A percentile compares a stretch with the other conserved stretches of the same genome.
These are phyloP conservation scores for Basidiobolus meristosporus DNA, from an alignment of 371 early-diverging fungal genomes.

Conservation along the genomic window DNA sequence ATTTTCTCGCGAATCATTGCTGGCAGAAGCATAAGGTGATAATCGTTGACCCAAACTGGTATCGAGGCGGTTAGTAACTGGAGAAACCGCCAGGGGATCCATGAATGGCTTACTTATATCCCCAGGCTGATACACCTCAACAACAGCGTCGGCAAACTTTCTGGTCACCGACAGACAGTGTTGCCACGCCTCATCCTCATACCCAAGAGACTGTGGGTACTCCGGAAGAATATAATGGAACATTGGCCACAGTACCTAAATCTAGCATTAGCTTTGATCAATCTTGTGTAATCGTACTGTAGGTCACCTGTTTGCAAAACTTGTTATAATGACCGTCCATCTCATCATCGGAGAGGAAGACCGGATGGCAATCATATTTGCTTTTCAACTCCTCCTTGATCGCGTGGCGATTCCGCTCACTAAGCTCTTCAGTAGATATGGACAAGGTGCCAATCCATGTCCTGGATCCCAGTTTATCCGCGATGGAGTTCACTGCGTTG, in stretches of 20 bases:
- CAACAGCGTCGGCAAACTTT: conserved; percentile 59
- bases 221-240: conserved; percentile 89
- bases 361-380: conserved; percentile 50
- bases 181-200: conserved; percentile 49
- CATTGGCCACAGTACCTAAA: conserved; percentile 81
- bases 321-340: conserved; percentile 79
- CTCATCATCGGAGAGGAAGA: conserved; percentile 61
- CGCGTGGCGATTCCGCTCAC: conserved; percentile 26
- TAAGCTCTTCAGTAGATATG: conserved; percentile 43
- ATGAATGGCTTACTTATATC: conserved; percentile 54
- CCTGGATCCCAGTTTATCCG: conserved; percentile 21
- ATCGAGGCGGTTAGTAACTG: conserved; percentile 6
- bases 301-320: conserved; percentile 74
- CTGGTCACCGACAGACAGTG: conserved; percentile 68
- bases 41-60: conserved; percentile 96
- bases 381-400: conserved; percentile 32
- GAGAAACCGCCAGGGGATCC: background rate
- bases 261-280: background rate
- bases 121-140: conserved; percentile 40
- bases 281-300: conserved; percentile 1
- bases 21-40: conserved; percentile 90
- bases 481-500: conserved; percentile 60
- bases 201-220: conserved; percentile 22
- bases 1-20: conserved; percentile 54
- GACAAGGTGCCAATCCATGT: conserved; percentile 66